A percentile compares a stretch with the other conserved stretches of the same genome.
These are phyloP conservation scores for Scleroderma bovista DNA, from an alignment of 768 basidiomycete species.

Conservation along the genomic window DNA sequence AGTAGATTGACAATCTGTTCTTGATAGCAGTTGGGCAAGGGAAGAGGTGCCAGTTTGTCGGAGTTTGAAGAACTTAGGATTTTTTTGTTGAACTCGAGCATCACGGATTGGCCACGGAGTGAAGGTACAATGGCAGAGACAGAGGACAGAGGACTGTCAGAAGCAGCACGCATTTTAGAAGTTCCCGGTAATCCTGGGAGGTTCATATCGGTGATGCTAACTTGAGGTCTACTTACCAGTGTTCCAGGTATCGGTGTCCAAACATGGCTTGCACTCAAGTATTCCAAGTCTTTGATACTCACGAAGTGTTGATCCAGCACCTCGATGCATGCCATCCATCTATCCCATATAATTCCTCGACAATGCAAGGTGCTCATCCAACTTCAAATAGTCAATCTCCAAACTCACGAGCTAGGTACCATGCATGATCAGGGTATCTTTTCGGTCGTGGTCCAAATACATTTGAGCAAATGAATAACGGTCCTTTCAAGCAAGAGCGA, in stretches of 20 bases:
- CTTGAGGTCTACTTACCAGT: too few species aligned
- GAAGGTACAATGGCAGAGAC: not conserved
- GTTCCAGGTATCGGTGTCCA: too few species aligned
- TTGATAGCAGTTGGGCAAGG: not conserved
- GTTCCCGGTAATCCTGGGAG: not conserved
- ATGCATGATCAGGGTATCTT: not conserved
- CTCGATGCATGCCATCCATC: too few species aligned
- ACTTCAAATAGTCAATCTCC: not conserved
- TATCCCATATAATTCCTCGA: not conserved
- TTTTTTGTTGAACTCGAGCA: not conserved
- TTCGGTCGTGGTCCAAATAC: not conserved
- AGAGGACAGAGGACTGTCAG: not conserved
- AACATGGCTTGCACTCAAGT: too few species aligned
- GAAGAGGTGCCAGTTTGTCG: not conserved
- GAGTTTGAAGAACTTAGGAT: not conserved
- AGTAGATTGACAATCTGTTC: not conserved
- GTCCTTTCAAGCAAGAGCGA: not conserved
- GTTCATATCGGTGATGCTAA: not conserved
- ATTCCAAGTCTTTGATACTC: too few species aligned
- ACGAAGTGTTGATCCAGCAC: too few species aligned
- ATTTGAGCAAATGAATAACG: not conserved
- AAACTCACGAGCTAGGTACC: not conserved
- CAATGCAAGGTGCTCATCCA: not conserved
- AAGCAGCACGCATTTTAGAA: not conserved
- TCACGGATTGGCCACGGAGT: not conserved